Percentiles rank a stretch among this genome's conserved stretches.
phyloP scores from a whole-genome alignment of 2,329 filamentous ascomycete species.

The Penicillium digitatum region DNA sequence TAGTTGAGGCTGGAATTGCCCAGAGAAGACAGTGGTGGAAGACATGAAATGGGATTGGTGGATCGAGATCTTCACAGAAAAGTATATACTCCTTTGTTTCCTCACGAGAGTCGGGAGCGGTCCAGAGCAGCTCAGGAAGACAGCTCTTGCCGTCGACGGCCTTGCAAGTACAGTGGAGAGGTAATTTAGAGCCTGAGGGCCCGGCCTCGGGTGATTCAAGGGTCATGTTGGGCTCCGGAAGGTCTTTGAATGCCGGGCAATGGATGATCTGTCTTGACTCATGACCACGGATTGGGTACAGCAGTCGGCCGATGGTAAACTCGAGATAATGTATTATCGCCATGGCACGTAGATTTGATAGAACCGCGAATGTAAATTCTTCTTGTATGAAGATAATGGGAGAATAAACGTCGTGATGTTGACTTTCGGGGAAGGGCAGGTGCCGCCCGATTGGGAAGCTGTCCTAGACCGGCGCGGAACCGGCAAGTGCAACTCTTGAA shows the following conservation, averaged over 20 bases:
- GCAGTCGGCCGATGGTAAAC: conserved; percentile 18
- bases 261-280: conserved; percentile 24
- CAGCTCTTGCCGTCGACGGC: conserved; percentile 21
- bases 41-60: conserved; percentile 26
- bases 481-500: conserved; percentile 8
- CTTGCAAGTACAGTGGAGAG: conserved; percentile 21
- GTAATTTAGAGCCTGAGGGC: conserved; percentile 22
- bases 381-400: neutral
- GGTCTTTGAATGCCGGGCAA: conserved; percentile 21
- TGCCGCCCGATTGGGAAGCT: conserved; percentile 1
- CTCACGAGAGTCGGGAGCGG: conserved; percentile 10
- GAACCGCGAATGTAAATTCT: too few species aligned
- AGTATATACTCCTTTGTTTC: conserved; percentile 28
- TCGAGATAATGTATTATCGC: conserved; percentile 16
- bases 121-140: conserved; percentile 27
- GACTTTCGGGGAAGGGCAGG: neutral
- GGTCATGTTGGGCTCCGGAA: conserved; percentile 24
- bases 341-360: neutral
- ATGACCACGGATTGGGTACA: conserved; percentile 27
- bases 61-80: conserved; percentile 31
- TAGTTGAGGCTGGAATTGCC: conserved; percentile 26
- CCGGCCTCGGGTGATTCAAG: conserved; percentile 25
- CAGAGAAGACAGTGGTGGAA: conserved; percentile 32
- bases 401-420: neutral
- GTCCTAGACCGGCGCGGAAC: conserved; percentile 22